Evolutionary conservation across 2,329 filamentous ascomycete species (phyloP), one percentile per base, ranked within the genome.

Genomic region (Colletotrichum limetticola): DNA sequence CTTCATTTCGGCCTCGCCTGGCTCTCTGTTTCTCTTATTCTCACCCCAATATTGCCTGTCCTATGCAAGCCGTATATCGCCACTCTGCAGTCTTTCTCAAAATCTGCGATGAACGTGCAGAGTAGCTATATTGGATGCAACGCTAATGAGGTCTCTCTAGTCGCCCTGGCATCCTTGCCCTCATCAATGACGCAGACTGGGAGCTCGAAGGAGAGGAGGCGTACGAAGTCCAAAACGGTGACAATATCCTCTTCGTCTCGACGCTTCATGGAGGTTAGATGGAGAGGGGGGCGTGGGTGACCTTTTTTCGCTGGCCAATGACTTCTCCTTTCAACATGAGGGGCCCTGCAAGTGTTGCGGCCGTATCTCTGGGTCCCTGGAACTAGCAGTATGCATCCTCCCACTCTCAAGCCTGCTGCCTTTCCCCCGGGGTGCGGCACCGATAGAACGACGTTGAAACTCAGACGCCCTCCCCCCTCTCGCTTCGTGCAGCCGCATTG

Each of bases 141-240:
- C 60, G 72, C 76, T 77, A 75, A 77, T 46, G 66, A 14, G 16
- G 46, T 26, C 22, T 22, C 19, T 57, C 28, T 55, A 98, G 96
- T 74, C 95, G 97, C 66, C 97, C 97, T 5, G 97, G 97, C 3
- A 98, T 99, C 81, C 90, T 99, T 56, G 96, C 98, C 32, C 88
- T 99, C 70, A 97, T 99, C 82, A 99, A 99, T 81, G 97, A 99
- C 78, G 94, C 95, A 30, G 97, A 99, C 82, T 99, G 97, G 97
- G 97, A 98, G 83, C 90, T 99, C 14, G 97, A 98, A 83, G 97
- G 95, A 22, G 96, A 98, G 83, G 95, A 97, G 80, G 89, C 91
- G 76, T 98, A 98, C 80, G 92, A 95, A 83, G 85, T 99, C 71
- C 91, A 96, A 83, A 83, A 87, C 74, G 90, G 91, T 71, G 97